Evolutionary conservation across 148 eudicot genomes (phyloP).

Genomic region (Rhododendron griersonianum): DNA sequence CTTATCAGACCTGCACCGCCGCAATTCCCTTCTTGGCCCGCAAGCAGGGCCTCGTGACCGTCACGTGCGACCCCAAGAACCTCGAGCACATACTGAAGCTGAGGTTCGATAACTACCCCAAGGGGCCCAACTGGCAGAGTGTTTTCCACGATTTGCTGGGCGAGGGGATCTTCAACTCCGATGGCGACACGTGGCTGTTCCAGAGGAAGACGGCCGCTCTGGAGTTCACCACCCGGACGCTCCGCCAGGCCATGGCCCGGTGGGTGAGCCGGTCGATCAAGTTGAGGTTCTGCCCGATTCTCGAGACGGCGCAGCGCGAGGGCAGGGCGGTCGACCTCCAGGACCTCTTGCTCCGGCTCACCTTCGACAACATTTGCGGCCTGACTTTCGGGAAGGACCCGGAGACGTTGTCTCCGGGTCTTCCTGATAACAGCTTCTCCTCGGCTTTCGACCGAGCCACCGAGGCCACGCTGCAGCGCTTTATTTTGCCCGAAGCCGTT

Average conservation of each 20-base stretch:
- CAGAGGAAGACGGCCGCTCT: conserved; percentile 95
- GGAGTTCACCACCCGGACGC: conserved; percentile 85
- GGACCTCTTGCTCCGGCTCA: conserved; percentile 76
- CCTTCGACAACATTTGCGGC: conserved; percentile 92
- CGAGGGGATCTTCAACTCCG: conserved; percentile 80
- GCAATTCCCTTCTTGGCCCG: conserved; percentile 65
- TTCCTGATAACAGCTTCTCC: conserved; percentile 66
- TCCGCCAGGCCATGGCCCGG: conserved; percentile 88
- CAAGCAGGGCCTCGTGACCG: conserved; percentile 83
- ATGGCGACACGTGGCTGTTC: conserved; percentile 95
- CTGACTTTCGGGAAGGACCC: conserved; percentile 87
- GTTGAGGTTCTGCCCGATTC: conserved; percentile 54
- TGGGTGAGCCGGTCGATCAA: conserved; percentile 90
- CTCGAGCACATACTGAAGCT: conserved; percentile 77
- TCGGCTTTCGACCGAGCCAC: conserved; percentile 81
- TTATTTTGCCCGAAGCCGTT: conserved; percentile 69
- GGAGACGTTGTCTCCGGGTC: conserved; percentile 54
- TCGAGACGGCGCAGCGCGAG: conserved; percentile 56
- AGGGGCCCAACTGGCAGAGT: conserved; percentile 93
- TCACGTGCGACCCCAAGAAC: conserved; percentile 89
- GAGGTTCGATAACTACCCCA: conserved; percentile 87
- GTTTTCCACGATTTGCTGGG: conserved; percentile 89
- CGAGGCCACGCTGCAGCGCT: conserved; percentile 74
- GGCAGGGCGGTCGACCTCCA: conserved; percentile 66
- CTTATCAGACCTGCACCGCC: conserved; percentile 76